Evolutionary conservation across 2,329 filamentous ascomycete genomes (phyloP).

Genomic region (Chaetomium sp.): DNA sequence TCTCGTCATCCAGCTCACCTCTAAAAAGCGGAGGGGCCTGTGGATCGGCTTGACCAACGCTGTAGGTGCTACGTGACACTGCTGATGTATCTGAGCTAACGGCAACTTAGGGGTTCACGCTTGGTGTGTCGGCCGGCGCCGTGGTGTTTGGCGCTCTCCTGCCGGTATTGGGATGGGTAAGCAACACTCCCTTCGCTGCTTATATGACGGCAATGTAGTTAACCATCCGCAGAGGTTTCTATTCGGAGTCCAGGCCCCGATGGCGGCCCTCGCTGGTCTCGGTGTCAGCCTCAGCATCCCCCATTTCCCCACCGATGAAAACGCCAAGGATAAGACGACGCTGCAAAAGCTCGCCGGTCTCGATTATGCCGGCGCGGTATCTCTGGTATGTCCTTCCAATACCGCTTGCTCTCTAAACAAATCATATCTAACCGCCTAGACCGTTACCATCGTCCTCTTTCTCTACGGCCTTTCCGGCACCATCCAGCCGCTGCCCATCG

Average conservation of each 20-base stretch:
- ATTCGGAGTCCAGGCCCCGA: slow-evolving; percentile 71
- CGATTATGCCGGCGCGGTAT: slow-evolving; percentile 72
- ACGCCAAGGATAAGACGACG: slow-evolving; percentile 47
- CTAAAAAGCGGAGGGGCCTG: slow-evolving; percentile 67
- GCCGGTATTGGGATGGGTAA: slow-evolving; percentile 66
- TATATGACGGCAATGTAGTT: not conserved
- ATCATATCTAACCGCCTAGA: slow-evolving; percentile 45
- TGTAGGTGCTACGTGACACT: slow-evolving; percentile 52
- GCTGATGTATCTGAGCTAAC: not conserved
- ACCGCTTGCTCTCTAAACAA: not conserved
- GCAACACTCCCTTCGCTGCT: slow-evolving; percentile 31
- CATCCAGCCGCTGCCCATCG: slow-evolving; percentile 61
- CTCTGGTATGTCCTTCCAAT: slow-evolving; percentile 54
- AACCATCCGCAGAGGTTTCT: slow-evolving; percentile 60
- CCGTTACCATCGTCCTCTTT: slow-evolving; percentile 67
- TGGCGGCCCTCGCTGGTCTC: slow-evolving; percentile 62
- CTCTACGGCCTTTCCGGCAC: slow-evolving; percentile 68
- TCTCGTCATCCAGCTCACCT: slow-evolving; percentile 72
- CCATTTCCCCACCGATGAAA: slow-evolving; percentile 37
- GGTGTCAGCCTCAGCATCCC: slow-evolving; percentile 69
- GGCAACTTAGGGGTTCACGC: slow-evolving; percentile 38
- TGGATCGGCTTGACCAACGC: slow-evolving; percentile 75
- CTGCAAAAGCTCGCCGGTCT: slow-evolving; percentile 62
- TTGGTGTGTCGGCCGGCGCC: slow-evolving; percentile 40
- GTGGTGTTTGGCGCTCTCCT: slow-evolving; percentile 40